Evolutionary conservation across 2,329 filamentous ascomycete genomes (phyloP), one percentile per base, ranked within the genome.

Genomic region (Fusarium longipes): DNA sequence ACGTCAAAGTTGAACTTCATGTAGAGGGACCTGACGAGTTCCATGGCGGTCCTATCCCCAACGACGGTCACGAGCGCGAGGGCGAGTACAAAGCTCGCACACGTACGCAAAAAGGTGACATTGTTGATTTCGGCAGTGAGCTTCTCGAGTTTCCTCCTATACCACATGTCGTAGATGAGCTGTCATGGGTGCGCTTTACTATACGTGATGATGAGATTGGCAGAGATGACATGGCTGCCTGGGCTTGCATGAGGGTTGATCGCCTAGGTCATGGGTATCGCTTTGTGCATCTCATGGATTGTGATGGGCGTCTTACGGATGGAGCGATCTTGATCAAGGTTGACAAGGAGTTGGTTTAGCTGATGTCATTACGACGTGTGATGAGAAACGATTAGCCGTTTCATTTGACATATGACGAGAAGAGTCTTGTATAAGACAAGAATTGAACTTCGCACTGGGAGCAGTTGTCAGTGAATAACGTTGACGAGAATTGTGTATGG

Each of bases 221-320:
- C 6, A 85, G 86, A 65, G 93, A 98, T 73, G 86, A 91, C 60
- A 78, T 97, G 57, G 90, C 93, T 12, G 93, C 91, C 4, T 98
- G 96, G 96, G 89, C 92, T 3, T 97, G 93, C 74, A 89, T 97
- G 70, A 86, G 93, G 36, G 86, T 98, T 22, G 93, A 97, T 78
- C 86, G 93, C 9, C 78, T 97, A 60, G 87, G 88, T 62, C 81
- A 86, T 32, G 95, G 96, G 1, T 91, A 92, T 70, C 84, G 93
- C 12, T 88, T 97, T 68, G 82, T 98, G 56, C 91, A 90, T 71
- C 80, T 98, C 58, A 83, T 91, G 65, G 89, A 97, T 74, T 82
- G 83, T 25, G 84, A 89, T 64, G 93, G 93, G 1, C 81, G 83
- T 29, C 78, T 87, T 57, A 91, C 87, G 4, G 84, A 87, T 22